Percentiles rank a stretch among this genome's conserved stretches.
These are phyloP conservation scores for Falciphora oryzae DNA, from an alignment of 2,329 filamentous ascomycete species.

Conservation along the genomic window DNA sequence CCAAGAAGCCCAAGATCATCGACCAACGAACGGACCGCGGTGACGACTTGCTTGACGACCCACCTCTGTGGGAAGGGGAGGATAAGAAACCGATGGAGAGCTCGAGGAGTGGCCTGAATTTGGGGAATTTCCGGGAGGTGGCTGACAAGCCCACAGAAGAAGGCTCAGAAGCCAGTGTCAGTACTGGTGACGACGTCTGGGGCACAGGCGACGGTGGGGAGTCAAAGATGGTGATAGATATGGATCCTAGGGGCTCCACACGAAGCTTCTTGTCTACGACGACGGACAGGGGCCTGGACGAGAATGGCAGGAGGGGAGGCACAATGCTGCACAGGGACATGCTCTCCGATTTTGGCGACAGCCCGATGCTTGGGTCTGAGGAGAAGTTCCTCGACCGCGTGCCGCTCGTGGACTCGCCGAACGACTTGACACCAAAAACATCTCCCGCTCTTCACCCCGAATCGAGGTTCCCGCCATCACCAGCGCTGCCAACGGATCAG, in stretches of 20 bases:
- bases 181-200: not conserved
- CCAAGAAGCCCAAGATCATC: constrained; percentile 31
- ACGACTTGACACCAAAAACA: constrained; percentile 10
- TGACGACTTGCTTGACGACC: constrained; percentile 40
- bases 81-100: constrained; percentile 29
- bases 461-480: not conserved
- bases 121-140: constrained; percentile 27
- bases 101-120: constrained; percentile 18
- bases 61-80: constrained; percentile 37
- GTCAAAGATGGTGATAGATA: not conserved
- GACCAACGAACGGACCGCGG: constrained; percentile 33
- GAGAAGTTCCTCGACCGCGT: not conserved
- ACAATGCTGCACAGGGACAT: constrained; percentile 13
- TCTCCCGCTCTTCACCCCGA: not conserved
- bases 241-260: constrained; percentile 14
- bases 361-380: constrained; percentile 22
- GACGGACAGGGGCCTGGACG: constrained; percentile 13
- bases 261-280: constrained; percentile 14
- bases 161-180: not conserved
- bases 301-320: constrained; percentile 16
- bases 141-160: constrained; percentile 10
- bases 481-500: not conserved
- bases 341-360: constrained; percentile 18
- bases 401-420: not conserved
- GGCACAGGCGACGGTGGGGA: not conserved